Base-by-base conservation (phyloP, 129 eudicot genomes). In the Lactuca sativa region DNA sequence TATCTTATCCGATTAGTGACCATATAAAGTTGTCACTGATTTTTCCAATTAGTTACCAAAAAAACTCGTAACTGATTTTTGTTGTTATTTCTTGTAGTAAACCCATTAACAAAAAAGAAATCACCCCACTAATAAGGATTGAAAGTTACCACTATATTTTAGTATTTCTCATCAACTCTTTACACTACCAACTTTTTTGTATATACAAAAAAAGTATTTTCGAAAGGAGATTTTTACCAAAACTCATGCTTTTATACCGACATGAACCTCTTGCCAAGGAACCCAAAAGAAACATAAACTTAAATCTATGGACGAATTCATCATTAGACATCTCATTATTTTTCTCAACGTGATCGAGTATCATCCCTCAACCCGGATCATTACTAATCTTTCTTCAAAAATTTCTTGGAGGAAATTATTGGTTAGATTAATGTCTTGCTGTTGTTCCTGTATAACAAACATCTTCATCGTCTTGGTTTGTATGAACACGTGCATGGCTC, bases 401-500 rank as follows among this genome's bases (percentile, higher is more conserved):
- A 12, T 37, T 21, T 13, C n/a, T n/a, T 14, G 13, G 34, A 36
- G 40, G 10, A 18, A 56, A 61, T 61, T 61, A 9, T 36, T 4
- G 66, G 12, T 37, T 41, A 56, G 18, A 53, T 54, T 40, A 57
- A 67, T 75, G 69, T 55, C 32, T 57, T 54, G 55, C 21, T 48
- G 52, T 48, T 63, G 64, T 59, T 75, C 31, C 34, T 18, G 43
- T 10, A 56, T 61, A n/a, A 21, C 60, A 9, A 40, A 62, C 34
- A 56, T 59, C 61, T 78, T 78, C 38, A 16, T 47, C 7, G 33
- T 66, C 66, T 41, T 78, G 41, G 18, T 66, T 8, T 56, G 56
- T 56, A 32, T 77, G 41, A 54, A 34, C 47, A 13, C 59, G 11
- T 78, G 78, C 69, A 81, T 33, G 61, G 81, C 86, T 9, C 49